Evolutionary conservation across 768 basidiomycete species (phyloP), one percentile per base, ranked within the genome.

Genomic region (Trametes elegans): DNA sequence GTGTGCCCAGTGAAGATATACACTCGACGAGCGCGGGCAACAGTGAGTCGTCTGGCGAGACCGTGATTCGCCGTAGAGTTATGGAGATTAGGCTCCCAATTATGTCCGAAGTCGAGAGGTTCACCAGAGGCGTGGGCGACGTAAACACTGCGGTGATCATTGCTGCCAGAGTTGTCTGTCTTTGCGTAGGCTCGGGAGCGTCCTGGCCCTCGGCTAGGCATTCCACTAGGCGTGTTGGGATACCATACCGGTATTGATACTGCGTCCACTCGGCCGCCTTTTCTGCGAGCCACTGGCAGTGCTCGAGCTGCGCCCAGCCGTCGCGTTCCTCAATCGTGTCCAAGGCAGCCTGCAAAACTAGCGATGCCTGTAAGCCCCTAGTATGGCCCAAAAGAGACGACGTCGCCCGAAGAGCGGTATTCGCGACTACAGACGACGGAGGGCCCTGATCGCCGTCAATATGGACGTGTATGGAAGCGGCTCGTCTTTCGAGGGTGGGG

Each of bases 181-280:
- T 73, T 29, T 73, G 60, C 3, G 77, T 76, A 7, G 78, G 69
- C 31, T 73, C 63, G 0, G 76, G 66, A 0, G 73, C 64, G 49
- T 89, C 87, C 63, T 82, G 85, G 41, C 77, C 78, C 57, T 81
- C 78, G 19, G 84, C 75, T 4, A 97, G 78, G 23, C 80, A 79
- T 64, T 95, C 93, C 11, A 96, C 84, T 3, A 96, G 74, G 66
- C 85, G 82, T 1, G 91, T 90, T 3, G 94, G 91, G 7, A 97
- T 82, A 23, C 87, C 88, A 64, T 90, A 96, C 23, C 95, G 88
- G 70, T 95, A 95, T 67, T 95, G 95, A 60, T 95, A 92, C 65
- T 90, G 91, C 5, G 90, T 81, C 89, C 91, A 95, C 63, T 91
- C 87, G n/a, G 84, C 84, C 5, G 82, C 77, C 64, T 81, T 85